These are phyloP conservation scores for Besnoitia besnoiti DNA, from an alignment of 169 alveolate species.

Conservation along the genomic window DNA sequence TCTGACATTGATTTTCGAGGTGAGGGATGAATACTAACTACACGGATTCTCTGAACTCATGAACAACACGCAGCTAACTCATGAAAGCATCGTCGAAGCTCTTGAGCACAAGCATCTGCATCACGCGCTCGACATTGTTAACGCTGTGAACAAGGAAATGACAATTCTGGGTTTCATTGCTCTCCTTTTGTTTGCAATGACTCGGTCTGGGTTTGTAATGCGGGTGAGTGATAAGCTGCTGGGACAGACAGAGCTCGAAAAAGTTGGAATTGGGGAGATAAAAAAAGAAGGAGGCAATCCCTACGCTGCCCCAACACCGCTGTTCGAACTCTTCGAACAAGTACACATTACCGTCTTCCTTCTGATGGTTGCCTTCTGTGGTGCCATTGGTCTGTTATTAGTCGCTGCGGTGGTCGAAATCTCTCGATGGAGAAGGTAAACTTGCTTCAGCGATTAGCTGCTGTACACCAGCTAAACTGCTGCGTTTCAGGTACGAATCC, in stretches of 20 bases:
- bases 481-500: slow-evolving; percentile 38
- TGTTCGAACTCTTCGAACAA: slow-evolving; percentile 62
- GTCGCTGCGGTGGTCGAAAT: slow-evolving; percentile 17
- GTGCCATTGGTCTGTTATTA: slow-evolving; percentile 19
- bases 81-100: slow-evolving; percentile 48
- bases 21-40: not conserved
- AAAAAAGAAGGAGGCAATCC: slow-evolving; percentile 67
- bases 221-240: slow-evolving; percentile 56
- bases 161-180: slow-evolving; percentile 69
- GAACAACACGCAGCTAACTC: slow-evolving; percentile 24
- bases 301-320: slow-evolving; percentile 65
- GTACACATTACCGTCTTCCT: slow-evolving; percentile 62
- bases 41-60: too few species aligned
- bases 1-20: slow-evolving; percentile 60
- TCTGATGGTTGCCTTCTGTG: slow-evolving; percentile 45
- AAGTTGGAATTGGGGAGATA: slow-evolving; percentile 59
- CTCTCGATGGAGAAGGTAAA: slow-evolving; percentile 57
- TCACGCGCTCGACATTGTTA: slow-evolving; percentile 57
- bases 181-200: slow-evolving; percentile 52
- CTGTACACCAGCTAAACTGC: not conserved
- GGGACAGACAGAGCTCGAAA: slow-evolving; percentile 58
- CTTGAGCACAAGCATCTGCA: slow-evolving; percentile 48
- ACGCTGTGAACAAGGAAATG: slow-evolving; percentile 59
- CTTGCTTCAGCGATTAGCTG: not conserved
- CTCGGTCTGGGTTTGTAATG: slow-evolving; percentile 60